Evolutionary conservation across 164 flowering plant species (phyloP), one percentile per base, ranked within the genome.

Genomic region (Pachysandra terminalis): DNA sequence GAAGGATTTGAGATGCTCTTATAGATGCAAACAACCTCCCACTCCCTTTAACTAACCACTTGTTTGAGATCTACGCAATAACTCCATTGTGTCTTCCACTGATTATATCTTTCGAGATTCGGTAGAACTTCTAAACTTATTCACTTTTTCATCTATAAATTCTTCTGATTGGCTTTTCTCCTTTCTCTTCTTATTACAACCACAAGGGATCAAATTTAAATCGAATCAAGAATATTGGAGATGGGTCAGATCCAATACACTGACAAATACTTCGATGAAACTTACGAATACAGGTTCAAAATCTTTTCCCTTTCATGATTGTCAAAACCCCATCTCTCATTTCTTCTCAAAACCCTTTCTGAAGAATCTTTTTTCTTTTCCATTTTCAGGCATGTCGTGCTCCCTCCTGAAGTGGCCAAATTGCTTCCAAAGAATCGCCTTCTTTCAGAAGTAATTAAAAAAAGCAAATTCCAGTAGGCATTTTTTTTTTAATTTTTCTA

Each of bases 231-330:
- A 19, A 48, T 13, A 27, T n/a, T 5, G 28, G 45, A 69, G 13
- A 94, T 94, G 97, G 95, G 93, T 67, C 97, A 91, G 90, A 94
- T 94, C 80, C 96, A 94, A 79, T 91, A 94, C 75, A 91, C 98
- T 1, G 98, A 94, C 80, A 94, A 94, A 75, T 94, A 94, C 71
- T 88, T 86, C 66, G 98, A 94, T 28, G 98, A 94, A 48, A 81
- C 85, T 51, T 90, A 75, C 64, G 98, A 94, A 75, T 91, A 90
- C 84, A 85, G 97, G 93, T 87, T 21, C 37, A 14, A 9, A 14
- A 62, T 45, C 45, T 5, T 40, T 10, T 40, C 7, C 45, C 10
- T 40, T 40, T 40, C 7, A 40, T 45, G 14, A 10, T 5, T 13
- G 10, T 10, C n/a, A 45, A 45, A 1, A 10, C 51, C 51, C 51